These are phyloP conservation scores for Thraustochytrium striatum DNA, from an alignment of 352 stramenopile genomes.

Conservation along the genomic window DNA sequence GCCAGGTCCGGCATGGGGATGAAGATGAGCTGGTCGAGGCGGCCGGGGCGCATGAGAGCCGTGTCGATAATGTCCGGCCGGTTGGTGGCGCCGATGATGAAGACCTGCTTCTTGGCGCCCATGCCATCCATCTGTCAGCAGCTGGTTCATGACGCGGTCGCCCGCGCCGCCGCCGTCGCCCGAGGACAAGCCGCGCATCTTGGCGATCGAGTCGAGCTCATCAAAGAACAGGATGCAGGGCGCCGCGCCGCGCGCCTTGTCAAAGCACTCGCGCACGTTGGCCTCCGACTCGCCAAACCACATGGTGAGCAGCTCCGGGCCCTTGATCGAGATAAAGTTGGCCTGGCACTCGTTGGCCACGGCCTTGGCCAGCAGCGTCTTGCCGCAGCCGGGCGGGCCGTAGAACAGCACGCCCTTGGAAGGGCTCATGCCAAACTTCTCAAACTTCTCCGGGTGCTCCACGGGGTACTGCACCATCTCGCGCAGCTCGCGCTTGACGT, in stretches of 20 bases:
- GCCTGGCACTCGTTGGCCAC: constrained; percentile 99
- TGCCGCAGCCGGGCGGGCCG: constrained; percentile 97
- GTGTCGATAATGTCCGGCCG: constrained; percentile 95
- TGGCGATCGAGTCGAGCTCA: constrained; percentile 97
- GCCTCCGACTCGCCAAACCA: constrained; percentile 99
- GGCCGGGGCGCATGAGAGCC: constrained; percentile 87
- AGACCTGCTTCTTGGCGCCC: constrained; percentile 97
- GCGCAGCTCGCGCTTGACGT: constrained; percentile 96
- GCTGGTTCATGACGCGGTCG: constrained; percentile 99
- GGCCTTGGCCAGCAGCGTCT: constrained; percentile 99
- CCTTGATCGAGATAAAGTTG: constrained; percentile 99
- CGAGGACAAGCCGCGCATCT: constrained; percentile 85
- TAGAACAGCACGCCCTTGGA: constrained; percentile 97
- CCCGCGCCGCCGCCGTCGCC: constrained; percentile 92
- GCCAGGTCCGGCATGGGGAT: constrained; percentile 96
- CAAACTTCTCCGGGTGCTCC: constrained; percentile 98
- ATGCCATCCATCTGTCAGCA: constrained; percentile 99
- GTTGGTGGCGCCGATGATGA: constrained; percentile 94
- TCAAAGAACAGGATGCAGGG: constrained; percentile 99
- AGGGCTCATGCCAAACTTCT: constrained; percentile 86
- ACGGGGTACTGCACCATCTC: constrained; percentile 99
- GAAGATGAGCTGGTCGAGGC: constrained; percentile 68
- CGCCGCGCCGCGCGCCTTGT: constrained; percentile 92
- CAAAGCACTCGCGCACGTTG: constrained; percentile 98
- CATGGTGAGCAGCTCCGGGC: constrained; percentile 98